Base-by-base conservation (phyloP, 106 monocot genomes). In the Apostasia shenzhenica region DNA sequence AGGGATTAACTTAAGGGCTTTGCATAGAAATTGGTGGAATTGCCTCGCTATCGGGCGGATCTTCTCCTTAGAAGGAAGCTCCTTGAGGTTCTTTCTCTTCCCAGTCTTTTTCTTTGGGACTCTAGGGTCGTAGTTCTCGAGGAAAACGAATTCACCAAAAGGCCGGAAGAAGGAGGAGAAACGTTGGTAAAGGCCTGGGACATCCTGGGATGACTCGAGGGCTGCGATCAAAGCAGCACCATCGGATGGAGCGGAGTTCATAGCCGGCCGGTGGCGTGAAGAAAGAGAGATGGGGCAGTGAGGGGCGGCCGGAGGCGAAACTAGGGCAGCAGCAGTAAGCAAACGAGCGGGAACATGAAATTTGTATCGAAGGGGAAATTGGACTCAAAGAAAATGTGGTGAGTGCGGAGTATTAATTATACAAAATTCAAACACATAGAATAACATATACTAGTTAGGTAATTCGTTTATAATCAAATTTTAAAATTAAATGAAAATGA, bases 11-110 rank as follows among this genome's bases (percentile, higher is more conserved):
- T 86, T 83, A 14, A 91, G 74, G 40, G 73, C 64, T 52, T 76
- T 72, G 71, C 77, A 78, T 58, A 91, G 69, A 75, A 91, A 86
- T 1, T 82, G 81, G 59, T 83, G 77, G 75, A 83, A 91, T 60
- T 76, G 70, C 69, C 85, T 88, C 11, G 94, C 87, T 2, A 85
- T 70, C 3, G 81, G 72, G 26, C 85, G 87, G 71, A 86, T 66
- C 1, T 49, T 50, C 43, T 26, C 42, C 6, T 63, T 38, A 49
- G 67, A 69, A 38, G 57, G n/a, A 8, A 48, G 40, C 45, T 44
- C 45, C 41, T 54, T 54, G 0, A 40, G 12, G 2, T 65, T 79
- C 73, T 81, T 81, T 70, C 61, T 76, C 73, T 67, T 63, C 3
- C 45, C 8, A 42, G 58, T 6, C n/a, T 42, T 45, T 55, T 56